A percentile compares a stretch with the other conserved stretches of the same genome.
Conservation (phyloP, 345 rosid species). For the Sapria himalayana region DNA sequence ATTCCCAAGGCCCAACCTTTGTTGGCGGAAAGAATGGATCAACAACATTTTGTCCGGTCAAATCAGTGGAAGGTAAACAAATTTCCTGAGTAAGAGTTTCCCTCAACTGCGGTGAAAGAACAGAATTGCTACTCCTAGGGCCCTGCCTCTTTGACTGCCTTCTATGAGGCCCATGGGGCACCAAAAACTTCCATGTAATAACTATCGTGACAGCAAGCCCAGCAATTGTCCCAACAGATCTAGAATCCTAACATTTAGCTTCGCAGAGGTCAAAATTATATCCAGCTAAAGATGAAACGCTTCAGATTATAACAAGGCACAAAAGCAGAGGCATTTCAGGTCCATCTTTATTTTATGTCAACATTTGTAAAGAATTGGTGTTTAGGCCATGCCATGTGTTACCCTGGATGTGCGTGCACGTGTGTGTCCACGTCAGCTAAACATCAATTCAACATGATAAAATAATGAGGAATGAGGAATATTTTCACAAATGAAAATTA, state of each 20-base stretch:
- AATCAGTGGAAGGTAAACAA: constrained; percentile 37
- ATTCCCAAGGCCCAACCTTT: constrained; percentile 19
- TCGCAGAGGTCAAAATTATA: no score
- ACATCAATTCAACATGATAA: no score
- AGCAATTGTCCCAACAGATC: constrained; percentile 82
- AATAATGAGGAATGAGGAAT: no score
- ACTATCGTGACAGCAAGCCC: constrained; percentile 86
- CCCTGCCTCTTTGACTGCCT: constrained; percentile 59
- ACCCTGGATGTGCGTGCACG: no score
- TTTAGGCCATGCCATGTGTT: no score
- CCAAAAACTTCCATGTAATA: constrained; percentile 55
- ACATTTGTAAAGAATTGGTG: no score
- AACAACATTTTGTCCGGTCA: constrained; percentile 38
- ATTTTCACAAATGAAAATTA: no score
- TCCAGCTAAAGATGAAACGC: no score
- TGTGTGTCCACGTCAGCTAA: no score
- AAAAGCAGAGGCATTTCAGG: no score
- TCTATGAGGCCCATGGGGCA: constrained; percentile 43
- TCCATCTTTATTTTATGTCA: no score
- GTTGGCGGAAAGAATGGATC: constrained; percentile 73
- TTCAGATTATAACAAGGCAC: no score
- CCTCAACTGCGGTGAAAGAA: constrained; percentile 24
- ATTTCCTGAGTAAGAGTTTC: constrained; percentile 15
- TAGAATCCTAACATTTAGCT: constrained; percentile 61
- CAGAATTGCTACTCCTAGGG: constrained; percentile 25